Base-by-base conservation (phyloP, 495 filamentous ascomycete species). In the Penicillium arizonense region DNA sequence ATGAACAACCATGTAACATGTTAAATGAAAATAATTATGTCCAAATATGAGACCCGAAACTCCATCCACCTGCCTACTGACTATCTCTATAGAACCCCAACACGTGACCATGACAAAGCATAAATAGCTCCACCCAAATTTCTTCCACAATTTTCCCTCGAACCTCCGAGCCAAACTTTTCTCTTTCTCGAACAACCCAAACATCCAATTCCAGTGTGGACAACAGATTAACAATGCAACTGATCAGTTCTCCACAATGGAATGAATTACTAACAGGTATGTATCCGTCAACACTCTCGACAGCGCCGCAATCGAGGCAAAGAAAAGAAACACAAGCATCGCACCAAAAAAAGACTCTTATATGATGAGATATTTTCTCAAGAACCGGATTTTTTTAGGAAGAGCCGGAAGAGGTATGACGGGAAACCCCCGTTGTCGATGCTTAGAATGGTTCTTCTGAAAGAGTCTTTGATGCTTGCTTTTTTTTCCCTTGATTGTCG, bases 351-450 rank as follows among this genome's bases (percentile, higher is more conserved):
- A 58, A 44, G 50, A 44, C 53, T 56, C 59, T 51, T 39, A 61
- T 57, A 75, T 76, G 75, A 77, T 76, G 73, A 77, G 69, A 72
- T 62, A 50, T 57, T 57, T 67, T 61, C 53, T 56, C 53, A 61
- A 55, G 67, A 74, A 77, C 75, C 75, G 67, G 59, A 55, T 67
- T 65, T 64, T 69, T 73, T 43, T 77, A 77, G 75, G 75, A 77
- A 77, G 75, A 77, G 75, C 75, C 75, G 75, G 73, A 77, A 76
- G 60, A 77, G 75, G 75, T 70, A 75, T 77, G 73, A 43, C 73
- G 67, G 53, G 34, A 57, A 43, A 50, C 48, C 47, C 44, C 59
- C 71, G 75, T 71, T 67, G 73, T 76, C 75, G 75, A 63, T 77
- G 75, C 75, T 77, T 77, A 76, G 62, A 77, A 74, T 68, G 75